Conservation (phyloP, 1,139 yeast species). For the Meyerozyma elateridarum region DNA sequence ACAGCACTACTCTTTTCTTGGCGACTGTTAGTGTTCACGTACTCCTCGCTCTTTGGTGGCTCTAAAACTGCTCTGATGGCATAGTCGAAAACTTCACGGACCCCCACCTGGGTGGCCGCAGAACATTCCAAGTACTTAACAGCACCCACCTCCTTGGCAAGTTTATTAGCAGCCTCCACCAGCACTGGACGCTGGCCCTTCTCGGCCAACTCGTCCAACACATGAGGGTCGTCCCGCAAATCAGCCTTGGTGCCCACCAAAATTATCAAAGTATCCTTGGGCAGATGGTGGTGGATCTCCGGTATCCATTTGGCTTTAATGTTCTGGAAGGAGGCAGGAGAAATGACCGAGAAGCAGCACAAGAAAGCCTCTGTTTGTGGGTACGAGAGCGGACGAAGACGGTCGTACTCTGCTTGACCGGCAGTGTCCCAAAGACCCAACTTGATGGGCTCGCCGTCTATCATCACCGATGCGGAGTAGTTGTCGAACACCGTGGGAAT, state of each 20-base stretch:
- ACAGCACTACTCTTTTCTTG: constrained; percentile 6
- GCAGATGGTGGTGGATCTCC: constrained; percentile 82
- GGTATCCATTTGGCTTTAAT: constrained; percentile 79
- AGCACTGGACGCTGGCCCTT: constrained; percentile 61
- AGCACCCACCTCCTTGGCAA: constrained; percentile 72
- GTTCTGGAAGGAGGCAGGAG: constrained; percentile 77
- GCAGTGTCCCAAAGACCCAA: constrained; percentile 97
- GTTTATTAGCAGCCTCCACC: constrained; percentile 55
- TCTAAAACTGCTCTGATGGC: constrained; percentile 71
- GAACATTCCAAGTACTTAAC: constrained; percentile 82
- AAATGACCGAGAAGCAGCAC: constrained; percentile 81
- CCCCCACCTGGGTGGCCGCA: constrained; percentile 88
- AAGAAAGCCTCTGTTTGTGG: constrained; percentile 90
- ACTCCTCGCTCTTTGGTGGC: constrained; percentile 37
- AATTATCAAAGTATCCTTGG: constrained; percentile 66
- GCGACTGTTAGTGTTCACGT: constrained; percentile 6
- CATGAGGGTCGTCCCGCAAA: constrained; percentile 75
- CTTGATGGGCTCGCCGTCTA: constrained; percentile 75
- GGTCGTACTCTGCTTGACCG: constrained; percentile 90
- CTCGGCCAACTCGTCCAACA: constrained; percentile 65
- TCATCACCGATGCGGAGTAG: constrained; percentile 82
- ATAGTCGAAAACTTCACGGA: constrained; percentile 73
- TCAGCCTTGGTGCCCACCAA: constrained; percentile 86
- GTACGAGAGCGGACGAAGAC: constrained; percentile 84
- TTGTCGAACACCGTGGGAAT: constrained; percentile 93